Conservation (phyloP, 768 basidiomycete genomes). For the Suillus sp. region DNA sequence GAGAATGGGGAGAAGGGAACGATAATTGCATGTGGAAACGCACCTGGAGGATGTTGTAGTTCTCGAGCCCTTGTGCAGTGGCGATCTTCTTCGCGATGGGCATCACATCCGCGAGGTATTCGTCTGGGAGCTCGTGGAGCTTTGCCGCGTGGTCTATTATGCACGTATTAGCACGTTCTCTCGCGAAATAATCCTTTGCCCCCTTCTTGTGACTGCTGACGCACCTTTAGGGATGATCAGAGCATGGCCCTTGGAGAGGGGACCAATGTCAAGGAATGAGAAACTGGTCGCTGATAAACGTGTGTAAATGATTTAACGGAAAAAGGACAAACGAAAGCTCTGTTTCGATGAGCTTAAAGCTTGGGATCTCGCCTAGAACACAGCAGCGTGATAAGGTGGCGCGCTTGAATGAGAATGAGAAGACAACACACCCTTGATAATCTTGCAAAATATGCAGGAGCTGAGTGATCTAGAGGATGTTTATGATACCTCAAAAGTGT, state of each 20-base stretch:
- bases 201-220: slow-evolving; percentile 8
- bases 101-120: slow-evolving; percentile 74
- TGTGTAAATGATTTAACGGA: background rate
- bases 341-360: slow-evolving; percentile 82
- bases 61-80: slow-evolving; percentile 64
- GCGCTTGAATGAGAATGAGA: background rate
- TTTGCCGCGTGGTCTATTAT: slow-evolving; percentile 81
- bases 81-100: slow-evolving; percentile 89
- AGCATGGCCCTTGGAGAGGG: slow-evolving; percentile 87
- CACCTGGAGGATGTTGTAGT: slow-evolving; percentile 88
- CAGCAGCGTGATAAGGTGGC: background rate
- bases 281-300: slow-evolving; percentile 43
- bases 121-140: slow-evolving; percentile 86
- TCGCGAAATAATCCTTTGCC: background rate
- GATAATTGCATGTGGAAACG: background rate
- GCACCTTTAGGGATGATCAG: slow-evolving; percentile 93
- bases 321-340: slow-evolving; percentile 56
- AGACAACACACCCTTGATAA: slow-evolving; percentile 70
- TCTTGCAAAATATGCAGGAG: slow-evolving; percentile 91
- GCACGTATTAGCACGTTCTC: background rate
- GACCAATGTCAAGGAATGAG: slow-evolving; percentile 93
- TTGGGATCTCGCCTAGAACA: slow-evolving; percentile 80
- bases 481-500: background rate
- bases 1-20: background rate
- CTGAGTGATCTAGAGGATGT: slow-evolving; percentile 49